Evolutionary conservation across 768 basidiomycete genomes (phyloP), one percentile per base, ranked within the genome.

Genomic region (Lyophyllum semitale): DNA sequence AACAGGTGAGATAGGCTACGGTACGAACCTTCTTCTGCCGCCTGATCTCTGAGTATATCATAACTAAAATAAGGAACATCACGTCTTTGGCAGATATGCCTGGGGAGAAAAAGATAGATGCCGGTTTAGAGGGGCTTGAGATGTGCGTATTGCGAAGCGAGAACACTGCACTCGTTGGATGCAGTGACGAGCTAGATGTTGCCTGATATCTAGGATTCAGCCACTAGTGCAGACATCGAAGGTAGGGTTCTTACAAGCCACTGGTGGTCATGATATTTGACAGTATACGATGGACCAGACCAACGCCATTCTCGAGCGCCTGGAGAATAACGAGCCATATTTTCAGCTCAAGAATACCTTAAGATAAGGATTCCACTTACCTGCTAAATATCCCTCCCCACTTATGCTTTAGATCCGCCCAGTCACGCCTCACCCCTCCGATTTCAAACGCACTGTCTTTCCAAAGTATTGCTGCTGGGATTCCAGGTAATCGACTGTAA

Each of bases 401-500:
- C 32, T 43, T 43, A 4, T 42, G 18, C 25, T 48, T 54, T 6
- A 57, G 27, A 11, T 22, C 20, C 9, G 41, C n/a, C 37, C 35
- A 38, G 3, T 50, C 48, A 9, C 33, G 33, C 6, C 20, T 44
- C 26, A 54, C 42, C 2, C 42, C 52, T 1, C 47, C 57, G n/a
- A 58, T 45, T 26, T 48, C 44, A 27, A 58, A 58, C n/a, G 23
- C 8, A 12, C 32, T 26, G 4, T 53, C 26, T 22, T 41, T 51
- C 57, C 57, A 58, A 23, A 54, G 29, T n/a, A 58, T 58, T 13
- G 17, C 25, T 13, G 40, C 54, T n/a, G 48, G 13, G 9, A 33
- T 22, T 12, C 40, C 38, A 15, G 32, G 22, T 17, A 13, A 44
- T 13, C 15, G 8, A 29, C 20, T 46, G 17, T 46, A 8, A 29